phyloP scores from a whole-genome alignment of 2,329 filamentous ascomycete genomes.

The Scedosporium boydii region DNA sequence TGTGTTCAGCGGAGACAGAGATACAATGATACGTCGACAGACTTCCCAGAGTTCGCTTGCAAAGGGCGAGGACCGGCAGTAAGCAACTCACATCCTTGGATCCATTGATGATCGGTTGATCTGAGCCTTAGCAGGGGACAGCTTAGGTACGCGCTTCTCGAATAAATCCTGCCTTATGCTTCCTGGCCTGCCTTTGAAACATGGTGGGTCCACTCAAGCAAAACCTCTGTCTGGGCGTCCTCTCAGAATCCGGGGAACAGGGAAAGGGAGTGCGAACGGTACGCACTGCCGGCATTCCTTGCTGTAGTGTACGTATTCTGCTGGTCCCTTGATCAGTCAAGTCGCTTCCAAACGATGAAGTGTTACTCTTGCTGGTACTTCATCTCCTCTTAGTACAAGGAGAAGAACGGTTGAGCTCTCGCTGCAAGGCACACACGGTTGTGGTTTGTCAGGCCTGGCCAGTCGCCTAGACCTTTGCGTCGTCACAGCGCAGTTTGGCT shows the following conservation, averaged over 20 bases:
- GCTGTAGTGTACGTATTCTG: not conserved
- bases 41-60: too few relatives aligned
- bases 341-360: too few relatives aligned
- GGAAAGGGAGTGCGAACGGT: not conserved
- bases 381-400: too few relatives aligned
- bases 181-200: not conserved
- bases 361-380: too few relatives aligned
- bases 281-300: not conserved
- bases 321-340: not conserved
- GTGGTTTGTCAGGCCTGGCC: not conserved
- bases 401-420: too few relatives aligned
- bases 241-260: not conserved
- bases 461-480: not conserved
- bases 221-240: not conserved
- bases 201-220: not conserved
- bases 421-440: not conserved
- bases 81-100: not conserved
- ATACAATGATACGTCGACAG: too few relatives aligned
- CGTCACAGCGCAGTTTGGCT: not conserved
- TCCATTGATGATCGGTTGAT: not conserved
- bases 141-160: not conserved
- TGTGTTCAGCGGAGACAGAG: too few relatives aligned
- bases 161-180: not conserved
- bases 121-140: not conserved
- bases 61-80: too few relatives aligned